Base-by-base conservation (phyloP, 2,329 filamentous ascomycete genomes). In the Coniochaeta hoffmannii region DNA sequence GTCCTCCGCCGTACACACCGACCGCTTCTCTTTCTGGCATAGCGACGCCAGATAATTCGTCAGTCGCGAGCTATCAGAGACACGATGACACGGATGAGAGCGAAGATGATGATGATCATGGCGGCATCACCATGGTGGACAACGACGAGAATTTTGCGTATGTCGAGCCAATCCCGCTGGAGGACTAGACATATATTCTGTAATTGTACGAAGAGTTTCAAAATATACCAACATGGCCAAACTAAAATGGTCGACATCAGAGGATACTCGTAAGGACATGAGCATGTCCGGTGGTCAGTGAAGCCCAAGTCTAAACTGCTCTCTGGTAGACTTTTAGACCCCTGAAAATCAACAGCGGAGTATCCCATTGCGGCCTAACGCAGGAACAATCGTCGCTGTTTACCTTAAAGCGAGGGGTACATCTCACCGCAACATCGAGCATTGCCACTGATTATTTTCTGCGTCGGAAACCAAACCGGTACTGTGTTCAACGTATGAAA, bases 81-180 rank as follows among this genome's bases (percentile, higher is more conserved):
- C 2, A 41, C 24, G 41, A 55, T 17, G 30, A 41, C 17, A 24
- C 53, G 11, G 54, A 32, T 15, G 34, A 55, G 5, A 54, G 50
- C 1, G 52, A 50, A 9, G 52, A 44, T 3, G 57, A 60, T 19
- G 55, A 57, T 7, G 53, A 58, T 7, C 35, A 56, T n/a, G 54
- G 46, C n/a, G 55, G 60, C 1, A 59, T 60, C 38, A 41, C 17
- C 14, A 58, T 60, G 59, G 54, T 54, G 4, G 55, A 60, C 24
- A 56, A 59, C 6, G 56, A 59, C 31, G 51, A 55, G 9, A 50
- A 55, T 50, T 55, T 60, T 11, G 55, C 55, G 1, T 59, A 59
- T 15, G 49, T 56, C 14, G 59, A 59, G 31, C 59, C 59, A 10
- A 26, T 58, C 2, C 53, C 56, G 26, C 19, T 61, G 4, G 56